A percentile compares a stretch with the other conserved stretches of the same genome.
Evolutionary conservation across 805 yeast species (phyloP).

Genomic region (Barnettozyma pratensis): DNA sequence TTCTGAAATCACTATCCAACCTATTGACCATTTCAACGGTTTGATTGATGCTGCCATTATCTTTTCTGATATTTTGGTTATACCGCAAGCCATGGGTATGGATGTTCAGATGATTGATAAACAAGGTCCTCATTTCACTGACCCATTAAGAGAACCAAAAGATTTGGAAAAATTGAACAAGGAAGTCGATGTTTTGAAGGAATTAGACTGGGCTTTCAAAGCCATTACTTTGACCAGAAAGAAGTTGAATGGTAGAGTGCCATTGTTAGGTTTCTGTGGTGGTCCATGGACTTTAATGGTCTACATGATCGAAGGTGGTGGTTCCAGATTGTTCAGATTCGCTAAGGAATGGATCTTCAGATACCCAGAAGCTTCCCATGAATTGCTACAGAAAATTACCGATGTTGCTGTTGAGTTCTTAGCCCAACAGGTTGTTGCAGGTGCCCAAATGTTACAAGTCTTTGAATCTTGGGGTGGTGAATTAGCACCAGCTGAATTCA

Average conservation of each 20-base stretch:
- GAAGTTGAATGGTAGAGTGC: conserved; percentile 85
- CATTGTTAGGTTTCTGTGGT: conserved; percentile 91
- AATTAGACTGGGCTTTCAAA: conserved; percentile 90
- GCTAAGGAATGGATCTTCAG: conserved; percentile 91
- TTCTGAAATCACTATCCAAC: conserved; percentile 91
- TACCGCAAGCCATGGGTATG: conserved; percentile 98
- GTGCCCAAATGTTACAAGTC: conserved; percentile 96
- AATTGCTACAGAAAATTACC: conserved; percentile 69
- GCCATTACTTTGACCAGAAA: conserved; percentile 89
- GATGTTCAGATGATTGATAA: conserved; percentile 90
- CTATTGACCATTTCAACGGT: conserved; percentile 84
- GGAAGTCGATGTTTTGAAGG: conserved; percentile 67
- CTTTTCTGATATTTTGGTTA: conserved; percentile 89
- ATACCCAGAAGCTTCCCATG: conserved; percentile 66
- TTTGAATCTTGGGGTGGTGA: conserved; percentile 99
- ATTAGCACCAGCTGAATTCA: conserved; percentile 83
- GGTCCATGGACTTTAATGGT: conserved; percentile 98
- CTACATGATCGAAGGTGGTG: conserved; percentile 97
- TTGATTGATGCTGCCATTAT: conserved; percentile 95
- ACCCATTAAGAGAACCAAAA: conserved; percentile 71
- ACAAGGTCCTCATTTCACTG: conserved; percentile 88
- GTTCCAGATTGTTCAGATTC: conserved; percentile 83
- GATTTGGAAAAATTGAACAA: conserved; percentile 59
- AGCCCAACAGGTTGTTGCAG: conserved; percentile 93
- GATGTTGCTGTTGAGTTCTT: conserved; percentile 89